Conservation (phyloP, 768 basidiomycete species). For the Lentinula boryana region DNA sequence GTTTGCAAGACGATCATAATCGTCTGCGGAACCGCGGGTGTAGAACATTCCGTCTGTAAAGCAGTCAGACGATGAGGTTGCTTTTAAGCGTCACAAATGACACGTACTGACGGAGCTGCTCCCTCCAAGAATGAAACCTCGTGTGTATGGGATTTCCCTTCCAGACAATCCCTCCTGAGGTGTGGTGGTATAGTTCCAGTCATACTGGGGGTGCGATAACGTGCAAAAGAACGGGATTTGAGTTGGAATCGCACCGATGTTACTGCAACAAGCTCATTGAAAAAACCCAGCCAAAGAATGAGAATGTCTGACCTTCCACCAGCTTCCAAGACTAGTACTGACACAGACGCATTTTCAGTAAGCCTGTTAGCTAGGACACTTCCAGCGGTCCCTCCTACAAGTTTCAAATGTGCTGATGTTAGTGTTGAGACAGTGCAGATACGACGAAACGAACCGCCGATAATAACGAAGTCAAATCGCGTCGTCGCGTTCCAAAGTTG, state of each 20-base stretch:
- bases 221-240: conserved; percentile 5
- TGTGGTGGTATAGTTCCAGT: conserved; percentile 7
- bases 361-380: conserved; percentile 13
- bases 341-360: conserved; percentile 5
- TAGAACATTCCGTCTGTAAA: conserved; percentile 10
- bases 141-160: not conserved
- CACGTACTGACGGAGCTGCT: conserved; percentile 8
- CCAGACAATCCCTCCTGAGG: conserved; percentile 1
- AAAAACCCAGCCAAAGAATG: not conserved
- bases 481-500: not conserved
- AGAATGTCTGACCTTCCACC: not conserved
- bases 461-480: not conserved
- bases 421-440: not conserved
- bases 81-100: not conserved
- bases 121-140: conserved; percentile 7
- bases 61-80: not conserved
- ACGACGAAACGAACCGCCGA: not conserved
- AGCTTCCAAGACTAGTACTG: conserved; percentile 12
- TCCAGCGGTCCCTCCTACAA: conserved; percentile 11
- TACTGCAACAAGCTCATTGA: not conserved
- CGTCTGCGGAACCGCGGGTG: conserved; percentile 14
- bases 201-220: conserved; percentile 1
- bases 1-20: conserved; percentile 12
- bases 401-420: not conserved
- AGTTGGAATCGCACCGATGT: not conserved